Percentiles rank a stretch among this genome's conserved stretches.
These are phyloP conservation scores for Cryptosporidium ubiquitum DNA, from an alignment of 169 alveolate genomes.

Conservation along the genomic window DNA sequence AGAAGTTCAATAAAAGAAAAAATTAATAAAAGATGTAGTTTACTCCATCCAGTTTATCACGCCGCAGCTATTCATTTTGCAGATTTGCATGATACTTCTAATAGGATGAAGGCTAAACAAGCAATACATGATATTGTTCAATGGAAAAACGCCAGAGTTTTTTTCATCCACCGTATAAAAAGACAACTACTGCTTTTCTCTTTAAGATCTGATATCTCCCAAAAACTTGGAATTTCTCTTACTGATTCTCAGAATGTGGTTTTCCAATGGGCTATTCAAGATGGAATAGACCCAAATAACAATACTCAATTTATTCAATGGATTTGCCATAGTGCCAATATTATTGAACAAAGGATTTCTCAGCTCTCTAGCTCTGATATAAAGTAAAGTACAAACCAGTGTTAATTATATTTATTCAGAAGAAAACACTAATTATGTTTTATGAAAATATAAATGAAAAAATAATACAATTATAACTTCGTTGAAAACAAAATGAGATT, in stretches of 20 bases:
- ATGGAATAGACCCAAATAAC: slow-evolving; percentile 61
- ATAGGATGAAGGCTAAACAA: slow-evolving; percentile 86
- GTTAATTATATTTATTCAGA: too few relatives aligned
- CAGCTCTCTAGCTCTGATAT: slow-evolving; percentile 25
- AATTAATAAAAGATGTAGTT: slow-evolving; percentile 77
- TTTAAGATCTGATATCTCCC: slow-evolving; percentile 74
- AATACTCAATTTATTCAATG: slow-evolving; percentile 57
- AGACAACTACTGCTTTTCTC: slow-evolving; percentile 79
- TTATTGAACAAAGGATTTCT: slow-evolving; percentile 49
- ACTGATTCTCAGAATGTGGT: slow-evolving; percentile 44
- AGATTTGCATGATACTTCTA: slow-evolving; percentile 86
- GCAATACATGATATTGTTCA: slow-evolving; percentile 82
- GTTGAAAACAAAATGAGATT: too few relatives aligned
- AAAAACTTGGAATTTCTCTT: slow-evolving; percentile 38
- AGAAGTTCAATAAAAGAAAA: slow-evolving; percentile 76
- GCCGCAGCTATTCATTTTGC: slow-evolving; percentile 83
- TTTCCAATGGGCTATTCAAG: slow-evolving; percentile 60
- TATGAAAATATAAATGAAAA: too few relatives aligned
- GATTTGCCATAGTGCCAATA: slow-evolving; percentile 59
- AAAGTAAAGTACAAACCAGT: not conserved
- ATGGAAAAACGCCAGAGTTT: slow-evolving; percentile 83
- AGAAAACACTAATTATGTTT: not conserved
- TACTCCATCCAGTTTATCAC: slow-evolving; percentile 78
- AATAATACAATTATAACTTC: not conserved
- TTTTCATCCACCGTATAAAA: slow-evolving; percentile 81